Evolutionary conservation across 257 asterid species (phyloP).

Genomic region (Nicotiana undulata): DNA sequence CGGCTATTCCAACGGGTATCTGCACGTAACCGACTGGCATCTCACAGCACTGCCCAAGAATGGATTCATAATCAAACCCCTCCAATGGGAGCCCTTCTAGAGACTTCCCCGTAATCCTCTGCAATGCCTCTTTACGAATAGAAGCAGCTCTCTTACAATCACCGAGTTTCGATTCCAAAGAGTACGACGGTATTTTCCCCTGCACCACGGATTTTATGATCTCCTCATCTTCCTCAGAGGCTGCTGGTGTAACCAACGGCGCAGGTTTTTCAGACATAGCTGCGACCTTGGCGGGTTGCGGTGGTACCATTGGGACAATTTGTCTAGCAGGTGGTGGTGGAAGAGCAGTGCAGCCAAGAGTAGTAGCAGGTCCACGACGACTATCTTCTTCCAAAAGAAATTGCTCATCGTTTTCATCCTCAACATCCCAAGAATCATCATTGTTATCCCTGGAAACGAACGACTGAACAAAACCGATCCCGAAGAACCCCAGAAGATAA

Average conservation of each 20-base stretch:
- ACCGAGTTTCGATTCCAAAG: slow-evolving; percentile 45
- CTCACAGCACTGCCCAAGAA: slow-evolving; percentile 60
- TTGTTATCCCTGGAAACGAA: neutral
- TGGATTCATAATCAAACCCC: slow-evolving; percentile 44
- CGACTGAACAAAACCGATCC: slow-evolving; percentile 7
- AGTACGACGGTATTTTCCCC: slow-evolving; percentile 39
- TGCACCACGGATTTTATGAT: slow-evolving; percentile 27
- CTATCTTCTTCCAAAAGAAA: slow-evolving; percentile 22
- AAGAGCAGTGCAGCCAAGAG: slow-evolving; percentile 28
- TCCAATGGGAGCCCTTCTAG: slow-evolving; percentile 49
- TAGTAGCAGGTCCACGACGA: slow-evolving; percentile 13
- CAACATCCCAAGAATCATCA: slow-evolving; percentile 9
- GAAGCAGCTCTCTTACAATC: slow-evolving; percentile 41
- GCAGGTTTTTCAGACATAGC: slow-evolving; percentile 16
- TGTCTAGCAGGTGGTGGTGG: slow-evolving; percentile 6
- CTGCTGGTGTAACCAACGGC: slow-evolving; percentile 15
- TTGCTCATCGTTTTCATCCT: neutral
- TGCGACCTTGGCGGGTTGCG: slow-evolving; percentile 13
- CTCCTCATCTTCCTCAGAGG: slow-evolving; percentile 35
- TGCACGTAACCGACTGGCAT: slow-evolving; percentile 58
- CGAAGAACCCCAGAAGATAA: slow-evolving; percentile 7
- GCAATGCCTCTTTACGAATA: slow-evolving; percentile 39
- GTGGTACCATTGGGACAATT: slow-evolving; percentile 2
- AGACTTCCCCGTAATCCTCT: slow-evolving; percentile 43
- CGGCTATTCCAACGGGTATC: slow-evolving; percentile 54